These are phyloP conservation scores for Ampelocalamus luodianensis DNA, from an alignment of 176 grass and related monocot species.

Conservation along the genomic window DNA sequence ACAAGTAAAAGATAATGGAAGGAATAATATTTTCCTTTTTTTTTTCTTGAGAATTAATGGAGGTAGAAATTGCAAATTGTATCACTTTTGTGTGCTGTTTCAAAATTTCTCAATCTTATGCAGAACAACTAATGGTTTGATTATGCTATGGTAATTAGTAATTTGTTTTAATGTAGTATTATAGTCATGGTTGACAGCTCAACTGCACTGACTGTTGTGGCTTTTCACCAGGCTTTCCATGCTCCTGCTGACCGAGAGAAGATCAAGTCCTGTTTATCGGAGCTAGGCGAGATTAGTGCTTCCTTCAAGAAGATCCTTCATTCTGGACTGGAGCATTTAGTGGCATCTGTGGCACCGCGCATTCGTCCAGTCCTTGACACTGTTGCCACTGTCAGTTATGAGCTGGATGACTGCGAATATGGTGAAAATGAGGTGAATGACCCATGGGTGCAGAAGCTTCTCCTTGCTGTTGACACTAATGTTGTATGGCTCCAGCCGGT, in stretches of 20 bases:
- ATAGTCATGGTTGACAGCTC: not conserved
- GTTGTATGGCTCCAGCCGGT: slow-evolving; percentile 77
- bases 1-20: not conserved
- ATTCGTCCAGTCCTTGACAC: slow-evolving; percentile 80
- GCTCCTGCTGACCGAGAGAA: slow-evolving; percentile 83
- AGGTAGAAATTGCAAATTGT: not conserved
- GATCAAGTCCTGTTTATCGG: slow-evolving; percentile 88
- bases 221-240: slow-evolving; percentile 68
- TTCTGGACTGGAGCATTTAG: slow-evolving; percentile 83
- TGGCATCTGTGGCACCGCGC: slow-evolving; percentile 67
- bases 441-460: slow-evolving; percentile 93
- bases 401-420: slow-evolving; percentile 78
- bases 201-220: slow-evolving; percentile 16
- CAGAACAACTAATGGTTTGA: not conserved
- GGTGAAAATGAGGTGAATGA: slow-evolving; percentile 93
- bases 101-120: not conserved
- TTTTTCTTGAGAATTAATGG: not conserved
- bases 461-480: slow-evolving; percentile 75
- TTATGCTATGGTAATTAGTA: slow-evolving; percentile 21
- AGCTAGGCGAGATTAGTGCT: slow-evolving; percentile 81
- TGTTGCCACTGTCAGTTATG: slow-evolving; percentile 88
- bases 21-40: not conserved
- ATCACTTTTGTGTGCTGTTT: not conserved
- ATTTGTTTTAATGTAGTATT: slow-evolving; percentile 21
- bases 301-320: slow-evolving; percentile 77